Conservation (phyloP, 192 early-diverging fungal species). For the Backusella australiensis region DNA sequence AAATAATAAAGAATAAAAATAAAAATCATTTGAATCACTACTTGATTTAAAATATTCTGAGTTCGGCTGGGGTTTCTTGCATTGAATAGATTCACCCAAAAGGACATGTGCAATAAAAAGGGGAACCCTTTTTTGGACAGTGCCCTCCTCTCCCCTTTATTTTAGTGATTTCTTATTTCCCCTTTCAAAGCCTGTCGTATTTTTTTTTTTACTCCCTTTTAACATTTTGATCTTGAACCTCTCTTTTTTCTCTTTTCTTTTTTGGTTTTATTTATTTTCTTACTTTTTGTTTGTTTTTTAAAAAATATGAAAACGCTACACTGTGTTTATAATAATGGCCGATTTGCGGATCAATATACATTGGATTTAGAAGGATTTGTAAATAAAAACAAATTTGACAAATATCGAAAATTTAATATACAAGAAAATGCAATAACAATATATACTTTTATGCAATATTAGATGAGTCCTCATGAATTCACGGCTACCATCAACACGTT, state of each 20-base stretch:
- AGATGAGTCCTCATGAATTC: constrained; percentile 28
- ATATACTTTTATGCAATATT: not conserved
- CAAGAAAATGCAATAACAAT: not conserved
- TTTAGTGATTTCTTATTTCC: not conserved
- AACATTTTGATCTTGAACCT: constrained; percentile 9
- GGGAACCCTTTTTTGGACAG: not conserved
- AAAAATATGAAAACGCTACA: constrained; percentile 23
- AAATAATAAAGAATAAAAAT: not conserved
- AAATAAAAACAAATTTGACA: constrained; percentile 3
- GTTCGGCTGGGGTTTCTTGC: not conserved
- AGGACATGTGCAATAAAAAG: not conserved
- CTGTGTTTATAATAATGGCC: constrained; percentile 6
- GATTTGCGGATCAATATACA: constrained; percentile 33
- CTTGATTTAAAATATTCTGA: not conserved
- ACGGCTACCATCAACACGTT: constrained; percentile 20
- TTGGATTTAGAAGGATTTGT: constrained; percentile 33
- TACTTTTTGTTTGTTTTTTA: no score
- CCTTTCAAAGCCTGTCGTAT: not conserved
- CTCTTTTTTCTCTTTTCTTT: not conserved
- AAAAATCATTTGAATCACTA: not conserved
- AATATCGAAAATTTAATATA: not conserved
- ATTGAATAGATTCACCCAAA: not conserved
- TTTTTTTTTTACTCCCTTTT: constrained; percentile 5
- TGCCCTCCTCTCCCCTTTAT: not conserved
- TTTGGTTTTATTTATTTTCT: constrained; percentile 5